A percentile compares a stretch with the other conserved stretches of the same genome.
These are phyloP conservation scores for Fonsecaea pedrosoi DNA, from an alignment of 2,329 filamentous ascomycete species.

Conservation along the genomic window DNA sequence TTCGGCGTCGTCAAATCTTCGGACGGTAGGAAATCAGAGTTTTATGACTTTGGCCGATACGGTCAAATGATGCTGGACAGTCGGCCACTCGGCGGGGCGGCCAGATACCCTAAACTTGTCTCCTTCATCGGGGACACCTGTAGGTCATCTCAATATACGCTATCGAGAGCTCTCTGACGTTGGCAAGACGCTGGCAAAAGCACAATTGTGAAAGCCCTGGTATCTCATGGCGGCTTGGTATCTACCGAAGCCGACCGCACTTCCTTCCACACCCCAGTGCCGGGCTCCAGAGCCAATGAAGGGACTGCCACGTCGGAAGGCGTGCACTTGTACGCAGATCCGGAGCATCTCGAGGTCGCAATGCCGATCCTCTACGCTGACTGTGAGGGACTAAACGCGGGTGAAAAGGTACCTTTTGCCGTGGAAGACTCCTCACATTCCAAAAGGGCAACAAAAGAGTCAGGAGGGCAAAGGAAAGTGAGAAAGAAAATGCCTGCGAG, in stretches of 20 bases:
- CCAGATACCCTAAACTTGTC: slow-evolving; percentile 48
- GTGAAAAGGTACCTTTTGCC: slow-evolving; percentile 40
- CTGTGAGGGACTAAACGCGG: slow-evolving; percentile 61
- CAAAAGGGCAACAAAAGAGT: slow-evolving; percentile 25
- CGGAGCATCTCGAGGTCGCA: slow-evolving; percentile 48
- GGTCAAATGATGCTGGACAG: slow-evolving; percentile 51
- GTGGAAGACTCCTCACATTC: slow-evolving; percentile 39
- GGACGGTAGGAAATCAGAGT: slow-evolving; percentile 42
- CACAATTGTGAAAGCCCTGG: slow-evolving; percentile 58
- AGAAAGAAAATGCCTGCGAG: slow-evolving; percentile 36
- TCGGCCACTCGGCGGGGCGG: slow-evolving; percentile 34
- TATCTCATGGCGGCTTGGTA: slow-evolving; percentile 46
- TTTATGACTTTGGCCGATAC: slow-evolving; percentile 55
- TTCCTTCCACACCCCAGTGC: slow-evolving; percentile 51
- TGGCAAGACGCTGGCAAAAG: slow-evolving; percentile 56
- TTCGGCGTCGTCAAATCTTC: slow-evolving; percentile 44
- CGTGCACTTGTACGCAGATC: slow-evolving; percentile 61
- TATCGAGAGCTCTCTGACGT: background rate
- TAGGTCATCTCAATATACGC: background rate
- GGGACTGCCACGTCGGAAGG: slow-evolving; percentile 58
- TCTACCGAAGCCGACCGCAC: slow-evolving; percentile 40
- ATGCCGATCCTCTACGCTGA: slow-evolving; percentile 59
- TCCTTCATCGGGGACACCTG: slow-evolving; percentile 55
- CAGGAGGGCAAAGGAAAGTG: slow-evolving; percentile 46
- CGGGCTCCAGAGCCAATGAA: slow-evolving; percentile 50